Evolutionary conservation across 768 basidiomycete genomes (phyloP).

Genomic region (Imleria badia): DNA sequence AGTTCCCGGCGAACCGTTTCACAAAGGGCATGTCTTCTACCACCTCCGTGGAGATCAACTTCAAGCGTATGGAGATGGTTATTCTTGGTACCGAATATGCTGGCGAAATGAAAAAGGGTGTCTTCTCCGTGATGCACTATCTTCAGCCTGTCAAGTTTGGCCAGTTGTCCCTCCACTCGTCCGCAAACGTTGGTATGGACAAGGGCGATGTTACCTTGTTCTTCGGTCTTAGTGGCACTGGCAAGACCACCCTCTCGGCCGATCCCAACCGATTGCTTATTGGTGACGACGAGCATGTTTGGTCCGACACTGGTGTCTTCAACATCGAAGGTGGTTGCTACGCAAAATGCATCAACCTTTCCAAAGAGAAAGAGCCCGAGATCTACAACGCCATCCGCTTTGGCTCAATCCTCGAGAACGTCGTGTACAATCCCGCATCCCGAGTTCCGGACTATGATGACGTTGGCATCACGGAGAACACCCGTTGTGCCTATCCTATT

Average conservation of each 20-base stretch:
- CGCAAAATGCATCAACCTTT: constrained; percentile 97
- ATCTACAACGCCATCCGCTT: constrained; percentile 94
- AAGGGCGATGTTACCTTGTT: constrained; percentile 94
- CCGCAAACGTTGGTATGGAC: constrained; percentile 91
- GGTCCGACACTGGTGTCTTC: constrained; percentile 98
- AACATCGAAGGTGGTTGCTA: constrained; percentile 99
- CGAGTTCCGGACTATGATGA: constrained; percentile 95
- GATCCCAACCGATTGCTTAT: constrained; percentile 93
- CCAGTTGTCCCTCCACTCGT: constrained; percentile 96
- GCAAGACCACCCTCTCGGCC: constrained; percentile 97
- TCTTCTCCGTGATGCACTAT: constrained; percentile 99
- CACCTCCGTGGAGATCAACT: constrained; percentile 99
- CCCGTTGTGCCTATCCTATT: constrained; percentile 98
- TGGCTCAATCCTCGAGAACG: constrained; percentile 98
- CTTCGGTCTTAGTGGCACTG: constrained; percentile 98
- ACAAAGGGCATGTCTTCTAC: constrained; percentile 99
- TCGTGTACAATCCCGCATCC: constrained; percentile 86
- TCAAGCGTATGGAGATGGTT: constrained; percentile 99
- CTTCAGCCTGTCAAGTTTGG: constrained; percentile 98
- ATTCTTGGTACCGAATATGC: constrained; percentile 98
- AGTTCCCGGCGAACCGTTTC: constrained; percentile 99
- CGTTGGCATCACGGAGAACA: constrained; percentile 97
- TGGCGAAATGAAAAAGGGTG: constrained; percentile 99
- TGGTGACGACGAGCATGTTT: constrained; percentile 99
- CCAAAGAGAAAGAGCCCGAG: constrained; percentile 96